phyloP scores from a whole-genome alignment of 129 eudicot genomes.

The Helianthus tuberosus region DNA sequence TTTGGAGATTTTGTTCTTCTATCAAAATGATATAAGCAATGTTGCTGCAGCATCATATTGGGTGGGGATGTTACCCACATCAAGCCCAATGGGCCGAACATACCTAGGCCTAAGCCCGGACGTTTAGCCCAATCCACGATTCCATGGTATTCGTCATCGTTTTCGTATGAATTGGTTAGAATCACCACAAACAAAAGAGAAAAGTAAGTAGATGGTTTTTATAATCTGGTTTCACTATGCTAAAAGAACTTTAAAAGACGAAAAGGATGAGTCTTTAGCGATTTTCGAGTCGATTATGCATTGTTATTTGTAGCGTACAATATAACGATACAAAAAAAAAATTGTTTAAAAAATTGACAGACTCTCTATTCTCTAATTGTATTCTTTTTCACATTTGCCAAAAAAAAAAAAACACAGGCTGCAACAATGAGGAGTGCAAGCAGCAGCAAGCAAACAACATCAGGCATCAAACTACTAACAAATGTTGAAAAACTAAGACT shows the following conservation, averaged over 20 bases:
- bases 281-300: background rate
- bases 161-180: no score
- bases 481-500: conserved; percentile 82
- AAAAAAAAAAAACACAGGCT: conserved; percentile 28
- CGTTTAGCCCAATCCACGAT: no score
- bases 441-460: conserved; percentile 27
- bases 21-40: no score
- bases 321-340: background rate
- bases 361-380: background rate
- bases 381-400: conserved; percentile 18
- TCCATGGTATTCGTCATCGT: no score
- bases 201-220: no score
- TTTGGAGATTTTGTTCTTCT: no score
- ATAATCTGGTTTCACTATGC: background rate
- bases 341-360: no score
- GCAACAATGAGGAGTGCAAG: conserved; percentile 44
- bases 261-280: background rate
- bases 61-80: no score
- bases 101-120: no score
- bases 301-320: background rate
- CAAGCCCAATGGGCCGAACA: no score
- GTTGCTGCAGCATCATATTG: no score
- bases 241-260: background rate
- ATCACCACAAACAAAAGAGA: no score
- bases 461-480: conserved; percentile 71